Base-by-base conservation (phyloP, 2,329 filamentous ascomycete species). In the Saccharata proteae region DNA sequence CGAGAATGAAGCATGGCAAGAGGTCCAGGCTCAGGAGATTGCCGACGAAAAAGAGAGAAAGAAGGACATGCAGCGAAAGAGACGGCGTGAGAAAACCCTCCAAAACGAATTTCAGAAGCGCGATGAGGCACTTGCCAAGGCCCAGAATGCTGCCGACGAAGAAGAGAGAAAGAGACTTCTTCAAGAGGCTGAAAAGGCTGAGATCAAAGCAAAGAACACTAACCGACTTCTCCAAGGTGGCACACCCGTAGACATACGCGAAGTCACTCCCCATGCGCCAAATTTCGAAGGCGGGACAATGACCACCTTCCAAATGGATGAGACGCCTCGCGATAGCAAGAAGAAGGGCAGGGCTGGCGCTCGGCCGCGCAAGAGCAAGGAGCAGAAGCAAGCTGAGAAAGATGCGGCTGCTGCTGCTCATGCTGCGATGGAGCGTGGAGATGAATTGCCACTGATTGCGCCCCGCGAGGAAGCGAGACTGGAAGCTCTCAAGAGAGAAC, bases 51-150 rank as follows among this genome's bases (percentile, higher is more conserved):
- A 98, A 61, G 90, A 98, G 59, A 83, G 90, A 42, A 98, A 98
- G 65, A 98, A 98, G 64, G 90, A 98, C 51, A 96, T 98, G 84
- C 90, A 98, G 55, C 80, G 90, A 40, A 98, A 96, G 63, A 75
- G 90, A 38, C 78, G 90, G 25, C 80, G 90, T 12, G 88, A 96
- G 54, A 94, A 94, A 67, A 85, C 85, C 4, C 80, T 92, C 37
- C 88, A 85, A 5, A 80, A 92, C 45, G 88, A 94, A 46, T 66
- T 67, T 51, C 78, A 85, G 51, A 90, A 92, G 60, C 81, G 90
- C 40, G 74, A 80, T 3, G 73, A 79, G 42, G 82, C 84, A 4
- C 65, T 93, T 26, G 76, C 79, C 40, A 79, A 79, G 42, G 83
- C 86, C 7, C 71, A 79, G 36, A 73, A 77, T 32, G 80, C 83